Percentiles rank a stretch among this genome's conserved stretches.
Conservation (phyloP, 2,329 filamentous ascomycete species). For the Colletotrichum karsti region DNA sequence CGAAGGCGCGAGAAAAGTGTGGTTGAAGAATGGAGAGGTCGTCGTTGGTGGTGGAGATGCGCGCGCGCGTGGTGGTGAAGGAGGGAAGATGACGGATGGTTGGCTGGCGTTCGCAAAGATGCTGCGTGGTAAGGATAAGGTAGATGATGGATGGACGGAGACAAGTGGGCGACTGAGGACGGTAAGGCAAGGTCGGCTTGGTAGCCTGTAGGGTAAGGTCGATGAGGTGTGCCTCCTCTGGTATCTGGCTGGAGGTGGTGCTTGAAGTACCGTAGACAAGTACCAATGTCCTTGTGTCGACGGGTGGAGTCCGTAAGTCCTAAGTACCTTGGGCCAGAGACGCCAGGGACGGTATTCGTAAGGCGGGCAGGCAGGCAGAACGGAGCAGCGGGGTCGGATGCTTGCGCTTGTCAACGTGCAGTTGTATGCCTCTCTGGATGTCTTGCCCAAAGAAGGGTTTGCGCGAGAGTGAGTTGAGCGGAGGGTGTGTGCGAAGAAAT, state of each 20-base stretch:
- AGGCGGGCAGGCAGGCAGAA: neutral
- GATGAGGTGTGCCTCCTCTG: neutral
- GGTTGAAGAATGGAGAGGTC: conserved; percentile 12
- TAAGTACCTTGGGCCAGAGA: neutral
- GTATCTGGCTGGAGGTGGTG: neutral
- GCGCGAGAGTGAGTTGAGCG: conserved; percentile 8
- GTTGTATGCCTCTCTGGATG: conserved; percentile 4
- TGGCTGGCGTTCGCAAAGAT: conserved; percentile 28
- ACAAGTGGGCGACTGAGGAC: conserved; percentile 28
- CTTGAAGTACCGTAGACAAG: no score
- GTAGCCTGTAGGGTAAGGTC: neutral
- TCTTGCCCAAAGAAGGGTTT: conserved; percentile 13
- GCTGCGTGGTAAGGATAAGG: conserved; percentile 18
- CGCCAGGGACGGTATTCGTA: neutral
- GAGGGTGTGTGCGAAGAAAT: neutral
- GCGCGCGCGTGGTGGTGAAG: conserved; percentile 23
- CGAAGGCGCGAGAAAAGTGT: neutral
- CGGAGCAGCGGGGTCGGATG: conserved; percentile 14
- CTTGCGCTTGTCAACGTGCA: conserved; percentile 23
- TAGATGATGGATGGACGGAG: conserved; percentile 26
- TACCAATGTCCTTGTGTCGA: neutral
- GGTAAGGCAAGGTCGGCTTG: conserved; percentile 10
- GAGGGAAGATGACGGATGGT: conserved; percentile 30
- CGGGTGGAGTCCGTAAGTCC: neutral
- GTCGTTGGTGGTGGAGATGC: conserved; percentile 21